These are phyloP conservation scores for Macrolepiota dolichaula DNA, from an alignment of 768 basidiomycete genomes.

Conservation along the genomic window DNA sequence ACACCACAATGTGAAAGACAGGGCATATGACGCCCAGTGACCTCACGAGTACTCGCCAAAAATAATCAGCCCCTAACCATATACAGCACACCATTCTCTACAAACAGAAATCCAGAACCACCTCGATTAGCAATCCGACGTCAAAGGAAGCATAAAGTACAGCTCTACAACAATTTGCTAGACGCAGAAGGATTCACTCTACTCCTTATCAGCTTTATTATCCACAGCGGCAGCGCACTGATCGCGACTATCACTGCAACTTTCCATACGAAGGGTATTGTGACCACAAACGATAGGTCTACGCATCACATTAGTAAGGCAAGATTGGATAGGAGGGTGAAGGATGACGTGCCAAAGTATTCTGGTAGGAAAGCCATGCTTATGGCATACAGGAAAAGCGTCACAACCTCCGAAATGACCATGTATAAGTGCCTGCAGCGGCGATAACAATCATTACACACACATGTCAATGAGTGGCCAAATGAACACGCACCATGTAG, in stretches of 20 bases:
- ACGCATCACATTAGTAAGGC: background rate
- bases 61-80: background rate
- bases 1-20: background rate
- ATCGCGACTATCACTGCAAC: constrained; percentile 93
- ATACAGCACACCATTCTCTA: background rate
- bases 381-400: constrained; percentile 81
- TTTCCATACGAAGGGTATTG: constrained; percentile 88
- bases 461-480: background rate
- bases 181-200: constrained; percentile 90
- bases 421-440: constrained; percentile 84
- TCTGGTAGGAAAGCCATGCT: constrained; percentile 94
- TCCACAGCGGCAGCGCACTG: constrained; percentile 87
- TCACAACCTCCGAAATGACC: constrained; percentile 88
- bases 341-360: constrained; percentile 79
- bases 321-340: background rate
- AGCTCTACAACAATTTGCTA: constrained; percentile 75
- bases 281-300: constrained; percentile 94
- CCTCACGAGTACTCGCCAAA: background rate
- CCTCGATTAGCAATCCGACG: background rate
- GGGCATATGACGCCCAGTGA: background rate
- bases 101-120: background rate
- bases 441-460: background rate
- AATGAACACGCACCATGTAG: constrained; percentile 69
- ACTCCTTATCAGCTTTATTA: constrained; percentile 85
- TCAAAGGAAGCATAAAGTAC: background rate